Evolutionary conservation across 1,284 basidiomycete genomes (phyloP).

Genomic region (Ustilago curta): DNA sequence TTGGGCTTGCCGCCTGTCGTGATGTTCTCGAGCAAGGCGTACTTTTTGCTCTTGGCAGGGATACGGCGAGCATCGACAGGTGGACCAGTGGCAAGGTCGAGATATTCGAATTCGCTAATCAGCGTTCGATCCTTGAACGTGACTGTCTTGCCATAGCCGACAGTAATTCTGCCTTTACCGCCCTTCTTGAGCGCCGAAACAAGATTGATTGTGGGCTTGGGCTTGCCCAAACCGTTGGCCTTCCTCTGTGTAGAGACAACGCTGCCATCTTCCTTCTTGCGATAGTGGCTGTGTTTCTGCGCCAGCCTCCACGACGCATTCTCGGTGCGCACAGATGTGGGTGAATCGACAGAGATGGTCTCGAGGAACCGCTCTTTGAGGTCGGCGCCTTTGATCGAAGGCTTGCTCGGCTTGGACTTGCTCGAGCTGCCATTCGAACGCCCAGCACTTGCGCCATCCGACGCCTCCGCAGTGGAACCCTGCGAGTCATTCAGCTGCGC

Average conservation of each 20-base stretch:
- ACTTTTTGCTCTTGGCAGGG: constrained; percentile 69
- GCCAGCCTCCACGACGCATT: constrained; percentile 62
- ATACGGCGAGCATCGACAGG: constrained; percentile 70
- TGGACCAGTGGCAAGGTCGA: constrained; percentile 72
- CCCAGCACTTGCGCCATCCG: constrained; percentile 6
- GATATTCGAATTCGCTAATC: constrained; percentile 71
- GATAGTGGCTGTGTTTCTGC: constrained; percentile 60
- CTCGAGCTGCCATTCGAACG: constrained; percentile 2
- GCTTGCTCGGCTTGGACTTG: constrained; percentile 34
- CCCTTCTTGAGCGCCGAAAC: constrained; percentile 71
- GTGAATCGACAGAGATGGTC: constrained; percentile 70
- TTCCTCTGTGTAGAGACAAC: constrained; percentile 33
- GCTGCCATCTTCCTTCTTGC: constrained; percentile 43
- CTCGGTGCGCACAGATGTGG: constrained; percentile 60
- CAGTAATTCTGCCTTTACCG: constrained; percentile 71
- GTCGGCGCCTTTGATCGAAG: constrained; percentile 52
- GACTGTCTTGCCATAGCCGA: constrained; percentile 70
- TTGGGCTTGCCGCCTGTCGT: constrained; percentile 70
- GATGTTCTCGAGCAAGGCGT: constrained; percentile 70
- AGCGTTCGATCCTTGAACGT: constrained; percentile 72
- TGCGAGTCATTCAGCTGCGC: constrained; percentile 22
- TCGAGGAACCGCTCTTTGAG: constrained; percentile 72
- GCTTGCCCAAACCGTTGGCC: constrained; percentile 27
- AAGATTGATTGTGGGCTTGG: constrained; percentile 61
- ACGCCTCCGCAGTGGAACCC: constrained; percentile 10